Evolutionary conservation across 768 basidiomycete genomes (phyloP).

Genomic region (Porphyrellus cyaneotinctus): DNA sequence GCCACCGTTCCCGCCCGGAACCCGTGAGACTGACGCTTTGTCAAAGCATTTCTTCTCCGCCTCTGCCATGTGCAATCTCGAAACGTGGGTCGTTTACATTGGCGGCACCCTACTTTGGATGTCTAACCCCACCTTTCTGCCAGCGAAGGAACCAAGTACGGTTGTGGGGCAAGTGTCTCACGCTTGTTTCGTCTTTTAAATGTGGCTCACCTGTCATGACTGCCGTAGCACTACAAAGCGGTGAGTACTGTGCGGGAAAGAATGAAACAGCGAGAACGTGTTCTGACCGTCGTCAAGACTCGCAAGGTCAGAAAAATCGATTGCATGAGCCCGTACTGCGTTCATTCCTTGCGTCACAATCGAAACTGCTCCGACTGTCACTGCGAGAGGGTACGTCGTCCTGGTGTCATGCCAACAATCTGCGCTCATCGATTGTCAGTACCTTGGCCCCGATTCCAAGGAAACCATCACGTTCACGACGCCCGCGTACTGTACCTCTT

Average conservation of each 20-base stretch:
- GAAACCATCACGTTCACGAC: constrained; percentile 55
- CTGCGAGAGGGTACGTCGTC: constrained; percentile 41
- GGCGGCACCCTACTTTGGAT: constrained; percentile 14
- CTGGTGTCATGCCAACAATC: not conserved
- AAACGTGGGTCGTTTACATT: constrained; percentile 41
- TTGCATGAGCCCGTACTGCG: constrained; percentile 36
- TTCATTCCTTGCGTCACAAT: constrained; percentile 38
- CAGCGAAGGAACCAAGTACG: constrained; percentile 73
- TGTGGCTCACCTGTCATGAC: constrained; percentile 8
- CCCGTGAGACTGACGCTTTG: constrained; percentile 2
- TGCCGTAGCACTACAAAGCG: constrained; percentile 60
- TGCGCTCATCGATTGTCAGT: constrained; percentile 32
- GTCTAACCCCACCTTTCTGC: constrained; percentile 26
- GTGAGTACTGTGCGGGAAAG: constrained; percentile 43
- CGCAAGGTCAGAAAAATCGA: constrained; percentile 34
- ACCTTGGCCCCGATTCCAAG: constrained; percentile 63
- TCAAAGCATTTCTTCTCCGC: constrained; percentile 11
- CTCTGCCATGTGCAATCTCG: constrained; percentile 50
- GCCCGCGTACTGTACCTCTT: constrained; percentile 51
- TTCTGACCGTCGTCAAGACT: constrained; percentile 26
- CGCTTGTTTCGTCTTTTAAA: constrained; percentile 10
- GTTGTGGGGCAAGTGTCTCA: constrained; percentile 53
- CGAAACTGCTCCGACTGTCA: constrained; percentile 39
- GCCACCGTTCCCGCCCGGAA: not conserved
- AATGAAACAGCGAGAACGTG: not conserved